Evolutionary conservation across 2,329 filamentous ascomycete species (phyloP).

Genomic region (Coniochaeta sp.): DNA sequence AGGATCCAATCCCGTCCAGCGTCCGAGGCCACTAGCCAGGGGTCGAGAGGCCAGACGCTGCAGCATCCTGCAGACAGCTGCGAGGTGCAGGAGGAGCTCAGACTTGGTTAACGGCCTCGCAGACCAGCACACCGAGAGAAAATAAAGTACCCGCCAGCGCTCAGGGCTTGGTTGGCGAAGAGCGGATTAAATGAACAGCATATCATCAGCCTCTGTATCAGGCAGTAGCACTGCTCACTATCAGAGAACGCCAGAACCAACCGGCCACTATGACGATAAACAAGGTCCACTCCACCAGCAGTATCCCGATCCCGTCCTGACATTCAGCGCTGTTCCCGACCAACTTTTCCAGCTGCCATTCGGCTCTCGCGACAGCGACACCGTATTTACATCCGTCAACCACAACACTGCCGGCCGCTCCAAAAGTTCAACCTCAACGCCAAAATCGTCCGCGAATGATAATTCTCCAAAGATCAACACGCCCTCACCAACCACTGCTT

Average conservation of each 20-base stretch:
- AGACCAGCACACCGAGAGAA: neutral
- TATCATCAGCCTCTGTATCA: constrained; percentile 11
- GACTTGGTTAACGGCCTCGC: neutral
- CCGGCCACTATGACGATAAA: constrained; percentile 5
- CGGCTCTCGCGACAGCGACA: constrained; percentile 11
- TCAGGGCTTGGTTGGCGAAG: neutral
- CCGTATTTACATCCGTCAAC: constrained; percentile 12
- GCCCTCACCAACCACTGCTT: constrained; percentile 12
- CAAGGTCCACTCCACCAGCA: neutral
- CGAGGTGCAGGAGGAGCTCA: neutral
- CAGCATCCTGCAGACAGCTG: neutral
- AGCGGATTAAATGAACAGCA: constrained; percentile 14
- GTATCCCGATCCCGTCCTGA: constrained; percentile 16
- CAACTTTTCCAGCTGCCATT: constrained; percentile 30
- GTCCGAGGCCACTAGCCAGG: neutral
- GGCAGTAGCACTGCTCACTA: constrained; percentile 12
- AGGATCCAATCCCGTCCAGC: neutral
- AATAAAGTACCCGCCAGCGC: neutral
- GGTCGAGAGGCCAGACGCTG: neutral
- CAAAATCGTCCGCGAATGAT: constrained; percentile 6
- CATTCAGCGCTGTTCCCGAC: constrained; percentile 33
- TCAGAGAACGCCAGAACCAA: neutral
- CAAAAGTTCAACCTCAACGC: constrained; percentile 5
- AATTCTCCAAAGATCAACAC: constrained; percentile 8
- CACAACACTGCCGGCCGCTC: constrained; percentile 8